Percentiles rank a stretch among this genome's conserved stretches.
phyloP scores from a whole-genome alignment of 2,329 filamentous ascomycete genomes.

The Nemania diffusa region DNA sequence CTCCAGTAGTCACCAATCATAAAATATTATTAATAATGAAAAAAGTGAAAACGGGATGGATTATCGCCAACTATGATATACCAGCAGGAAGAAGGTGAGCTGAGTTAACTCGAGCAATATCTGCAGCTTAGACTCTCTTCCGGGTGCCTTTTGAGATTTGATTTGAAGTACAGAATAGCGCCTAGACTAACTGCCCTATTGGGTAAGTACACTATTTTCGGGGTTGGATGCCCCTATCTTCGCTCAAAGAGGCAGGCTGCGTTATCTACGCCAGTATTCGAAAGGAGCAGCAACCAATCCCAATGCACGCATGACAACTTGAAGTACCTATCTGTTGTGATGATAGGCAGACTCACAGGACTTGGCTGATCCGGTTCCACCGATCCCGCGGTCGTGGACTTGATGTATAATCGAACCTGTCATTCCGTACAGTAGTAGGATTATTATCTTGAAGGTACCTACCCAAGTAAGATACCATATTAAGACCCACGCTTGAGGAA shows the following conservation, averaged over 20 bases:
- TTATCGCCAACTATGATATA: slow-evolving; percentile 4
- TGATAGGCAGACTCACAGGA: slow-evolving; percentile 27
- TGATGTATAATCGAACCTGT: not conserved
- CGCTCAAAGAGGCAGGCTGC: slow-evolving; percentile 34
- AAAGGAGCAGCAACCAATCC: slow-evolving; percentile 26
- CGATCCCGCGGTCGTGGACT: slow-evolving; percentile 16
- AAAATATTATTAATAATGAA: not conserved
- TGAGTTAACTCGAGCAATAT: not conserved
- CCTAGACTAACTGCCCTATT: slow-evolving; percentile 3
- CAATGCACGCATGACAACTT: slow-evolving; percentile 26
- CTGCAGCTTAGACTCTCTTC: not conserved
- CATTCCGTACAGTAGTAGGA: not conserved
- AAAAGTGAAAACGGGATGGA: not conserved
- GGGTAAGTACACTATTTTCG: slow-evolving; percentile 10
- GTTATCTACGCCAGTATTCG: slow-evolving; percentile 23
- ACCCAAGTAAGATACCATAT: slow-evolving; percentile 15
- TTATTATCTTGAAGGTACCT: not conserved
- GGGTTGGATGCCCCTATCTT: slow-evolving; percentile 9
- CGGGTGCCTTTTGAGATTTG: not conserved
- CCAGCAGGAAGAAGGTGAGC: slow-evolving; percentile 8
- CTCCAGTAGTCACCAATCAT: slow-evolving; percentile 7
- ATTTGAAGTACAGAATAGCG: slow-evolving; percentile 2
- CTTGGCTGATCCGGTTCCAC: slow-evolving; percentile 32
- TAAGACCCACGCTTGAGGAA: slow-evolving; percentile 14
- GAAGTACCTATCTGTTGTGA: slow-evolving; percentile 15